Evolutionary conservation across 768 basidiomycete species (phyloP).

Genomic region (Auricularia sp.): DNA sequence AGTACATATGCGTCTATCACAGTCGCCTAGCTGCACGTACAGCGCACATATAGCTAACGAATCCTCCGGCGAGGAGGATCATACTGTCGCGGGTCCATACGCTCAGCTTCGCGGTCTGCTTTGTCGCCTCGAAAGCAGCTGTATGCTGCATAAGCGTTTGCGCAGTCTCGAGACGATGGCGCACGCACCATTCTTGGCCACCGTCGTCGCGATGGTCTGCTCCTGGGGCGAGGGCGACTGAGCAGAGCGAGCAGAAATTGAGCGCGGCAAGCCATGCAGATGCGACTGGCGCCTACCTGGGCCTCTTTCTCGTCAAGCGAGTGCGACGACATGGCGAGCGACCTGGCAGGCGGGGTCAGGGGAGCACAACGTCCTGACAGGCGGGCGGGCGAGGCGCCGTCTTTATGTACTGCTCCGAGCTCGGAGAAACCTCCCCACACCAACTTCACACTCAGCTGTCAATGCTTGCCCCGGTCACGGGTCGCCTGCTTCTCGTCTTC

Average conservation of each 20-base stretch:
- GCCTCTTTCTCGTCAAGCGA: not conserved
- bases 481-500: too few relatives aligned
- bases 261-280: not conserved
- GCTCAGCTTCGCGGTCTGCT: not conserved
- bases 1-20: not conserved
- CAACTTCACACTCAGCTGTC: too few relatives aligned
- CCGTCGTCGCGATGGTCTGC: not conserved
- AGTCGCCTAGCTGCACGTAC: not conserved
- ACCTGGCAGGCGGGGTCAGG: not conserved
- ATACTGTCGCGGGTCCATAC: not conserved
- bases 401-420: not conserved
- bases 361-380: not conserved
- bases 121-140: not conserved
- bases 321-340: not conserved
- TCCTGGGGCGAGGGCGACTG: not conserved
- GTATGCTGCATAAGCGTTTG: not conserved
- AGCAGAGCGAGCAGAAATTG: not conserved
- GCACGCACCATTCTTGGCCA: not conserved
- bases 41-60: conserved; percentile 1
- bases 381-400: not conserved
- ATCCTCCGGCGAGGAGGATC: not conserved
- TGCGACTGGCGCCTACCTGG: not conserved
- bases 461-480: too few relatives aligned
- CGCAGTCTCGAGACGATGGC: not conserved
- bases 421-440: conserved; percentile 1